Evolutionary conservation across 768 basidiomycete species (phyloP), one percentile per base, ranked within the genome.

Genomic region (Amanita subjunquillea): DNA sequence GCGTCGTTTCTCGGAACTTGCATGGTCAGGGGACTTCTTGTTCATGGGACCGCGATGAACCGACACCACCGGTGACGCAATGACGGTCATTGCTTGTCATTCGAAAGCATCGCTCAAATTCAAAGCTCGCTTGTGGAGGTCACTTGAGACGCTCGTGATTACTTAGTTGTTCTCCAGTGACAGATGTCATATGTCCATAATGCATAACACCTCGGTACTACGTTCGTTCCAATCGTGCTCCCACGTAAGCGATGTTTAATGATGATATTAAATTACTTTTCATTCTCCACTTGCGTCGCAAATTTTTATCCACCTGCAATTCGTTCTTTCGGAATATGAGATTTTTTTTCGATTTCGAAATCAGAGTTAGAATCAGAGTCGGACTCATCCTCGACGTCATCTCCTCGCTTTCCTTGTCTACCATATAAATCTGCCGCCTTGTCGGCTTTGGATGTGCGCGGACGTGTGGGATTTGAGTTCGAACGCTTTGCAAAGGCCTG

Each of bases 321-420:
- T 51, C 79, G 72, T 9, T 69, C 69, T 56, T 65, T 70, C 29
- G 85, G 85, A 53, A 87, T 85, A 62, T 86, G 85, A n/a, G 76
- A 81, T 40, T 54, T 59, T 23, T 61, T 58, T 40, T 62, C 60
- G 38, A 57, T 65, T 38, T 68, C 75, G 3, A 77, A 74, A 5
- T 72, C 73, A 15, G 70, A 72, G 5, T 72, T 68, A 23, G 30
- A 25, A 20, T 34, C 45, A 30, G 27, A 20, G 2, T 47, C 36
- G 0, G 29, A 22, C 10, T 45, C 44, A 29, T 25, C 43, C 22
- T 36, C 44, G 2, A 17, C 9, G 12, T 48, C 47, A 20, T 48
- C 36, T 6, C 37, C 52, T 13, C 42, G 15, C 30, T 47, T 54
- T 48, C 48, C 53, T 32, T 42, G 27, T 23, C 34, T 48, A 20